These are phyloP conservation scores for Hortaea werneckii DNA, from an alignment of 2,329 filamentous ascomycete species.

Conservation along the genomic window DNA sequence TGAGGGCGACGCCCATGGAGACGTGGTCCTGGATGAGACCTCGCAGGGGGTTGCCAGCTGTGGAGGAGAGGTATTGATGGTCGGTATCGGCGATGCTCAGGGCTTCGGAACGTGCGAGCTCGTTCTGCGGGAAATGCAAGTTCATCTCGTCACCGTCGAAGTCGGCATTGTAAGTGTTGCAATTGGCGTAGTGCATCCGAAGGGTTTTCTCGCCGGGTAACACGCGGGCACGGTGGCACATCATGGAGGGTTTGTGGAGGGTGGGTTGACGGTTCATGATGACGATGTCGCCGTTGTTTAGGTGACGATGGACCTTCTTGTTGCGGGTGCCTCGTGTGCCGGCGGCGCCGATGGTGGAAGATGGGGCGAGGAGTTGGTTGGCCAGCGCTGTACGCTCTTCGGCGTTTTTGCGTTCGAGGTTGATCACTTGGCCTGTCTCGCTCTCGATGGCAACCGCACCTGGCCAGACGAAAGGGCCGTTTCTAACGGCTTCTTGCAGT, in stretches of 20 bases:
- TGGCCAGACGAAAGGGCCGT: constrained; percentile 87
- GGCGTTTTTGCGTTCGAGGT: constrained; percentile 71
- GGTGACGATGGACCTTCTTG: constrained; percentile 93
- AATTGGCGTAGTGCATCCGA: constrained; percentile 99
- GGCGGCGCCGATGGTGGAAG: constrained; percentile 23
- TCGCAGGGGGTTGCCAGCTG: constrained; percentile 82
- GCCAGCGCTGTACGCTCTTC: constrained; percentile 84
- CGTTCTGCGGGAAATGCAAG: constrained; percentile 98
- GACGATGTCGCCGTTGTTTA: constrained; percentile 93
- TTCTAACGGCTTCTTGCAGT: constrained; percentile 90
- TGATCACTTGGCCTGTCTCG: constrained; percentile 85
- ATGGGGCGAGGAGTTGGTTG: constrained; percentile 83
- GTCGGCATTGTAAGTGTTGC: constrained; percentile 98
- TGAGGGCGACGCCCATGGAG: constrained; percentile 84
- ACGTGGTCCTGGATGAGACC: constrained; percentile 98
- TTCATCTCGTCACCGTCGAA: constrained; percentile 99
- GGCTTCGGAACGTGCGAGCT: constrained; percentile 85
- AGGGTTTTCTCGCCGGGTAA: constrained; percentile 92
- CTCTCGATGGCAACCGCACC: constrained; percentile 92
- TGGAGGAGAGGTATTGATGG: constrained; percentile 91
- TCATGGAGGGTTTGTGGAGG: constrained; percentile 96
- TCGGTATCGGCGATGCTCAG: constrained; percentile 91
- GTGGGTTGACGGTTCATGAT: constrained; percentile 98
- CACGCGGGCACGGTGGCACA: constrained; percentile 90
- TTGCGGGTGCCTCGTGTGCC: constrained; percentile 66